Base-by-base conservation (phyloP, 371 early-diverging fungal genomes). In the Mucor sp. region DNA sequence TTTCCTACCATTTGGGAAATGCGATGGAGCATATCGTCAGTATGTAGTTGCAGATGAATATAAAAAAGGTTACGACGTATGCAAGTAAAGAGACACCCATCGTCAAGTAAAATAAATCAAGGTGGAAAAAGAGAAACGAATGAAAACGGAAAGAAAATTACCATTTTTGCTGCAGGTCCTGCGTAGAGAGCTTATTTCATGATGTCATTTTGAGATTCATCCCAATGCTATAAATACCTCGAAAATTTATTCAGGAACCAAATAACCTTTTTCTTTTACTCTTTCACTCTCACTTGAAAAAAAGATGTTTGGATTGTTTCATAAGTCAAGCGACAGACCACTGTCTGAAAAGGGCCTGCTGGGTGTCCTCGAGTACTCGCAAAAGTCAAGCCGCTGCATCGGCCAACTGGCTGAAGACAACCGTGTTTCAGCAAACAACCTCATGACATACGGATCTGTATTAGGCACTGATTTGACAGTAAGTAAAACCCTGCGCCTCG, bases 21-120 rank as follows among this genome's bases (percentile, higher is more conserved):
- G 67, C 47, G 15, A 80, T 33, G 4, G 81, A 66, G 39, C 65
- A 58, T 15, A 83, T 39, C 8, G 79, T 80, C 30, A 83, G 48
- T 1, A 74, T 65, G 60, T 83, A 83, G 35, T 74, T 83, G 60
- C 70, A 71, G 14, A 73, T 12, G 47, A 83, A 83, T 11, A 80
- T 64, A 50, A 83, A 80, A 47, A 83, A 79, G 6, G 76, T 74
- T 25, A 83, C 70, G 12, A 80, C 78, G 57, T 83, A 80, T n/a
- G 79, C 65, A 27, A 83, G 67, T 58, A 83, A 74, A 30, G 81
- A 79, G 25, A 80, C 79, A 41, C 79, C 67, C 83, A 83, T 83
- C 23, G 27, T 67, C 14, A 27, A 23, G 27, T 25, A 23, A 47
- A 47, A 3, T 21, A 21, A 47, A 47, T 21, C 21, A 47, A 47